A percentile compares a stretch with the other conserved stretches of the same genome.
Evolutionary conservation across 176 grass and related monocot species (phyloP).

Genomic region (Aegilops speltoides): DNA sequence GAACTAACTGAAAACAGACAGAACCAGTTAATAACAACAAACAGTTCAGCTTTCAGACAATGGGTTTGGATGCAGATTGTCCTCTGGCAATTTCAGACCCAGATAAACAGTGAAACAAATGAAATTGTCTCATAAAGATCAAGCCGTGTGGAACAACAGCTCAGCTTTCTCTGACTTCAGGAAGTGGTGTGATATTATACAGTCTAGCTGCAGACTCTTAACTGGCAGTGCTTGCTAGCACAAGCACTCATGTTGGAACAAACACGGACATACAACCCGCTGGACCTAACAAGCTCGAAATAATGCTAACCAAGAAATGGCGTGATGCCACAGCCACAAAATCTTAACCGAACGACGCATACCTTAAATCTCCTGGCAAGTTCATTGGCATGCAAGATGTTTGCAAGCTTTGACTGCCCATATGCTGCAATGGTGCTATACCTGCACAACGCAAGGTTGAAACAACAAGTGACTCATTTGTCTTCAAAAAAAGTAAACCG

Average conservation of each 20-base stretch:
- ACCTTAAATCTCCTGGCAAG: slow-evolving; percentile 84
- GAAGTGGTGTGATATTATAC: background rate
- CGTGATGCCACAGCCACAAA: background rate
- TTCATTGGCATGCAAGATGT: slow-evolving; percentile 91
- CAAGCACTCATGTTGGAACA: background rate
- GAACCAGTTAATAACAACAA: background rate
- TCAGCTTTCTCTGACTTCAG: background rate
- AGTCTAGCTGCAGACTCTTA: background rate
- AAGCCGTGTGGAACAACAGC: background rate
- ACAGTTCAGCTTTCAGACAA: background rate
- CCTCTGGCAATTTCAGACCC: background rate
- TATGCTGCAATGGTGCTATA: slow-evolving; percentile 73
- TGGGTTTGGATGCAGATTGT: background rate
- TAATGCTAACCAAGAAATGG: background rate
- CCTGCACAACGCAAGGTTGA: slow-evolving; percentile 46
- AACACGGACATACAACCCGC: background rate
- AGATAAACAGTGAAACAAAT: background rate
- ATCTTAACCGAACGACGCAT: background rate
- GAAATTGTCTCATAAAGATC: background rate
- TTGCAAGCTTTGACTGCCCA: slow-evolving; percentile 89
- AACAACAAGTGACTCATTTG: slow-evolving; percentile 27
- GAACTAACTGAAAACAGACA: background rate
- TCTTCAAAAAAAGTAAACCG: background rate
- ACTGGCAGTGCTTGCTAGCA: background rate
- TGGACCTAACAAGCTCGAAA: background rate